Evolutionary conservation across 2,329 filamentous ascomycete species (phyloP), one percentile per base, ranked within the genome.

Genomic region (Alternaria alternata): DNA sequence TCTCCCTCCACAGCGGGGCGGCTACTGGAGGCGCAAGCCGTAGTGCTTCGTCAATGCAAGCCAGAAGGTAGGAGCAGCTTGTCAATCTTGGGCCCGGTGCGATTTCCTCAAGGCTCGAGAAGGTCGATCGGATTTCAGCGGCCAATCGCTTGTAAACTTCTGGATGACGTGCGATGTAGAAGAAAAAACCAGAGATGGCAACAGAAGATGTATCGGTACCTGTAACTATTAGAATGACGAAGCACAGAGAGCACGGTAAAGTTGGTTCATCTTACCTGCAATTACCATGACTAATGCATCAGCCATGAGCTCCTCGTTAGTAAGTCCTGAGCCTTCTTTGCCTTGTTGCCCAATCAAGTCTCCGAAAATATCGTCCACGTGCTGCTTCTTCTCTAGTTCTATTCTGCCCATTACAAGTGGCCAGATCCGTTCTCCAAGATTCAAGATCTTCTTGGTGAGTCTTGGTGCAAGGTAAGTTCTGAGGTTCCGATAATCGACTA

Each of bases 161-260:
- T 5, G 74, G 67, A 51, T 80, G 69, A 11, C 72, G 71, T 7
- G 75, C 59, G 12, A 81, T 70, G 66, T 81, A 80, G 65, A 77
- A 79, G 57, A 79, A 68, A 4, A 63, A 65, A 28, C 69, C 68
- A 11, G 68, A 38, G 8, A 76, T 43, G 28, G 70, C 66, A 28
- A 71, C 74, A 4, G 74, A 71, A 2, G 73, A 72, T 3, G 78
- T 79, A 48, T 80, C 78, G n/a, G 38, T 20, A 20, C 38, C 38
- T 39, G 38, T 11, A 9, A 65, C 65, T 14, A 70, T 81, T n/a
- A 34, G 11, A n/a, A 36, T 9, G 36, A 14, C 34, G 11, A 14
- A 8, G 14, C 5, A 16, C 7, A 16, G 34, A 12, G 30, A 14
- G 24, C n/a, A 54, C 16, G 6, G 26, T 14, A 8, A n/a, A n/a